Evolutionary conservation across 2,329 filamentous ascomycete genomes (phyloP), one percentile per base, ranked within the genome.

Genomic region (Talaromyces verruculosus): DNA sequence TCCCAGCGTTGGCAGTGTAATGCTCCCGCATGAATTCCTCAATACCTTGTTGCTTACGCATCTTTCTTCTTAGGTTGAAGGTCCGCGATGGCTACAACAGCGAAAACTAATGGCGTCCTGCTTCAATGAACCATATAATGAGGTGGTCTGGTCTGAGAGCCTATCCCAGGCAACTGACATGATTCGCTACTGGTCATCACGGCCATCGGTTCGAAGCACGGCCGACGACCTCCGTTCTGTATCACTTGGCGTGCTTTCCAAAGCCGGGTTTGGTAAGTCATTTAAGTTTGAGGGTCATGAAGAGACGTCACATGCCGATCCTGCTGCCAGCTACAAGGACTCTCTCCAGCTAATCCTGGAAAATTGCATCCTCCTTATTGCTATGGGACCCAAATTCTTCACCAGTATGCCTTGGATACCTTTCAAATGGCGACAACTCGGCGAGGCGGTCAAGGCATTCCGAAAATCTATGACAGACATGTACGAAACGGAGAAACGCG

Each of bases 61-160:
- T 61, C 39, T 1, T n/a, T 47, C 5, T 47, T 25, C 25, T 30
- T 43, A 61, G 39, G 25, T 61, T 47, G 58, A 61, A 61, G 58
- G 58, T 7, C 25, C 35, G 25, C 58, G 19, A 47, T 61, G 39
- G 58, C 15, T 47, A 22, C 39, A 61, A 25, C 58, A 61, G 39
- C 58, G 58, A 28, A 61, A 61, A 19, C 39, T 61, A 2, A 47
- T 61, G 39, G 58, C 58, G 15, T 61, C 58, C 22, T 61, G 58
- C 58, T 61, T 61, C 41, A 61, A 45, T 33, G 39, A 61, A 17
- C 58, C 5, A 61, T 61, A 61, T 8, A 61, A 61, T 8, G 58
- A 61, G 22, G 37, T 45, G 1, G 41, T 35, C 39, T 61, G 39
- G 58, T 35, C 39, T 8, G 58, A 61, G 19, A 61, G 58, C 39